Evolutionary conservation across 176 grass and related monocot genomes (phyloP), one percentile per base, ranked within the genome.

Genomic region (Aegilops bicornis): DNA sequence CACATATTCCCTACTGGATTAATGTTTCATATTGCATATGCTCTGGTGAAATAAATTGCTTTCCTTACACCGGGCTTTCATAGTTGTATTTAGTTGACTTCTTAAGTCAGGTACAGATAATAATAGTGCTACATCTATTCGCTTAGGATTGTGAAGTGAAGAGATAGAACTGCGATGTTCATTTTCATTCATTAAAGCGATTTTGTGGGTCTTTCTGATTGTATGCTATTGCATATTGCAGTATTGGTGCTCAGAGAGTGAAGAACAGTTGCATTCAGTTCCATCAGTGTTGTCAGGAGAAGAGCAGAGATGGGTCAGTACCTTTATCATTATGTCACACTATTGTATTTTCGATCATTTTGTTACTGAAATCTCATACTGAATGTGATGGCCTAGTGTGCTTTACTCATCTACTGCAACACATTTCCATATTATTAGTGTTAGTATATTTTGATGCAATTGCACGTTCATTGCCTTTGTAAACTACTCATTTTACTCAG

Each of bases 201-300:
- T 83, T 83, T 74, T 35, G 2, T 60, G 58, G 56, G 6, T 9
- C n/a, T 7, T 67, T 88, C 62, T 83, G 50, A 76, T 73, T 84
- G 23, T 69, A 23, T 70, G 54, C 84, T 68, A 36, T 48, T 86
- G 31, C 35, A 31, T 69, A 42, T 88, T 85, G 43, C 68, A 97
- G 95, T 74, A 78, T 97, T 59, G 95, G 95, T 43, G 92, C 90
- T 29, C 58, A 50, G 36, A 89, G 88, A 74, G 88, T 97, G 11
- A 90, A 79, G 36, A 58, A 79, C 20, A 85, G 58, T 1, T 91
- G 88, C 29, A 64, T 89, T 30, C 83, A 91, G 29, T 91, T 97
- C 27, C 29, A 61, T 1, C 45, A 85, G 10, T 82, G 86, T 61
- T 88, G 86, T 69, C 62, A 89, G 39, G 67, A 88, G 42, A 89